Conservation (phyloP, 805 yeast species). For the Pichia cabralensis region DNA sequence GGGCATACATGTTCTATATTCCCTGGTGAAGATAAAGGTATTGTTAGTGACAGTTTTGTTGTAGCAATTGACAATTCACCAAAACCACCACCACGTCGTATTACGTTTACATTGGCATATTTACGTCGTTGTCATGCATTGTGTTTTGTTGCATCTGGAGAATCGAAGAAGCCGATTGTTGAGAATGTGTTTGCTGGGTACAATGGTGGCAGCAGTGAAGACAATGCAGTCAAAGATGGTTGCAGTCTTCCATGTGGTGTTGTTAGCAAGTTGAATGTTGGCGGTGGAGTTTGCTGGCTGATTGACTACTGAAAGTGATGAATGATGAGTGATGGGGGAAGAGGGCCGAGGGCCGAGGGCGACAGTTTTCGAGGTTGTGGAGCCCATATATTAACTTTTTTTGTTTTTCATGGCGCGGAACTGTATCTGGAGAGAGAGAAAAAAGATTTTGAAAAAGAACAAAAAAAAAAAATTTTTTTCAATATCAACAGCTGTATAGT, state of each 20-base stretch:
- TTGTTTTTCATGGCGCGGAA: no score
- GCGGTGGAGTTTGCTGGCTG: slow-evolving; percentile 61
- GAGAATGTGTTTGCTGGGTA: slow-evolving; percentile 23
- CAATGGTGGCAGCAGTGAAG: no score
- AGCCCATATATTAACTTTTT: no score
- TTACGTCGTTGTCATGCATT: slow-evolving; percentile 43
- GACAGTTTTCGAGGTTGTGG: no score
- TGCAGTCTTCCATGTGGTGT: slow-evolving; percentile 64
- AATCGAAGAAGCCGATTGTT: slow-evolving; percentile 69
- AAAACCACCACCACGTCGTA: slow-evolving; percentile 89
- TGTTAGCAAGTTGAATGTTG: slow-evolving; percentile 47
- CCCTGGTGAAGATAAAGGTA: slow-evolving; percentile 62
- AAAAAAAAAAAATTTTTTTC: no score
- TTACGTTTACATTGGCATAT: slow-evolving; percentile 78
- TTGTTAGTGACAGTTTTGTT: slow-evolving; percentile 39
- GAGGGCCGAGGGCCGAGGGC: no score
- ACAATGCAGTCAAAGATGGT: slow-evolving; percentile 17
- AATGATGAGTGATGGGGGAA: no score
- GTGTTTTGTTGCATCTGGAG: slow-evolving; percentile 86
- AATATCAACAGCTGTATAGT: no score
- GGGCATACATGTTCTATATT: slow-evolving; percentile 92
- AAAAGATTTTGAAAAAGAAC: no score
- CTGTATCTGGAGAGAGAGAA: no score
- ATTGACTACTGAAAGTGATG: slow-evolving; percentile 48
- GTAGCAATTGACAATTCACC: slow-evolving; percentile 72